Evolutionary conservation across 2,329 filamentous ascomycete genomes (phyloP).

Genomic region (Fusarium sp.): DNA sequence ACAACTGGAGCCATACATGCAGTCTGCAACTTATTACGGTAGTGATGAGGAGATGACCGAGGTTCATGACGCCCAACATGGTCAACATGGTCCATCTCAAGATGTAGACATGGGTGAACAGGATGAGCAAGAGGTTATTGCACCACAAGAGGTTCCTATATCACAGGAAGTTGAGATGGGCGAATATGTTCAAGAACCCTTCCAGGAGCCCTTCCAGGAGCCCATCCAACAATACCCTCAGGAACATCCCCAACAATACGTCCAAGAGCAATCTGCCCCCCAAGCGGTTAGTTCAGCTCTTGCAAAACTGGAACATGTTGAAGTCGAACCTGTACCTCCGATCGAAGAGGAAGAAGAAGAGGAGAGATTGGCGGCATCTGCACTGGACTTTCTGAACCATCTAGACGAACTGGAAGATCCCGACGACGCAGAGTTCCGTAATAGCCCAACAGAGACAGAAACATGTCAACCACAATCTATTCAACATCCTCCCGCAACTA

Average conservation of each 20-base stretch:
- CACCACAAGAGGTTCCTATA: neutral
- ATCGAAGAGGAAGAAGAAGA: neutral
- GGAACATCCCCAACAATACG: neutral
- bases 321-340: neutral
- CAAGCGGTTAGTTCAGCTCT: neutral
- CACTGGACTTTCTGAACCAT: neutral
- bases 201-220: neutral
- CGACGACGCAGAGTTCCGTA: neutral
- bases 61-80: too few species aligned
- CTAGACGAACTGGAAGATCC: neutral
- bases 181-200: neutral
- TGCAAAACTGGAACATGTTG: neutral
- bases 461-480: neutral
- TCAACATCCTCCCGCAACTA: neutral
- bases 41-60: constrained; percentile 13
- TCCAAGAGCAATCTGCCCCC: neutral
- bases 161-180: constrained; percentile 11
- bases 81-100: neutral
- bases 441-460: neutral
- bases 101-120: neutral
- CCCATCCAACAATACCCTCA: neutral
- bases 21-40: neutral
- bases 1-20: neutral
- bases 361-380: neutral
- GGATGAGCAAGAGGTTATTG: neutral